A percentile compares a stretch with the other conserved stretches of the same genome.
phyloP scores from a whole-genome alignment of 1,284 basidiomycete genomes.

The Bjerkandera adusta region DNA sequence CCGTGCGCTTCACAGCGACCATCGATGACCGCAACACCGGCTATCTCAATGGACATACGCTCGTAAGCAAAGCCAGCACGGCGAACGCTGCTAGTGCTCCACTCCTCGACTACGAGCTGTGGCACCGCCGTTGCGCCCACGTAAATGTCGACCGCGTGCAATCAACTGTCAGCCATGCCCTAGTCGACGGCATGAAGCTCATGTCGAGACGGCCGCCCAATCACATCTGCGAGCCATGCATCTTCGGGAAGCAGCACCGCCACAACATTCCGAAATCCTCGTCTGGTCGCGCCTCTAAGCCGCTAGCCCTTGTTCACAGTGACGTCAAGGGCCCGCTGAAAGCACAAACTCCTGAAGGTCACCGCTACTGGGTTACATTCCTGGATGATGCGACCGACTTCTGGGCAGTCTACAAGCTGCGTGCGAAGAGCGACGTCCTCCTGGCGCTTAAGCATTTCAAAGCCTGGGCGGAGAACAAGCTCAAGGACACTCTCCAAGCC shows the following conservation, averaged over 20 bases:
- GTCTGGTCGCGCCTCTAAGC: conserved; percentile 5
- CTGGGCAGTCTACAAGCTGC: conserved; percentile 25
- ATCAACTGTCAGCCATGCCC: neutral
- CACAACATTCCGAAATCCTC: conserved; percentile 10
- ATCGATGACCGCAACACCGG: too few relatives aligned
- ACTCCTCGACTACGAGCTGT: too few relatives aligned
- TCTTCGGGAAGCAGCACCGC: conserved; percentile 18
- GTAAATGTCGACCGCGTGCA: neutral
- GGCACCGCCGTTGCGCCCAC: too few relatives aligned
- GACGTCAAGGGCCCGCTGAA: conserved; percentile 33
- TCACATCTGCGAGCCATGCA: conserved; percentile 20
- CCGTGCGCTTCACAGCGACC: too few relatives aligned
- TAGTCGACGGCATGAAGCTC: neutral
- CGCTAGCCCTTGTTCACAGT: conserved; percentile 32
- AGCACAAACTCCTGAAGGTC: conserved; percentile 14
- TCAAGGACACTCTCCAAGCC: conserved; percentile 19
- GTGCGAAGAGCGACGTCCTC: too few relatives aligned
- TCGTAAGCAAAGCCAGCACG: too few relatives aligned
- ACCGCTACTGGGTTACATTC: conserved; percentile 25
- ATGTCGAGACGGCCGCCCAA: conserved; percentile 1
- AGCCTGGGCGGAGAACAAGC: conserved; percentile 26
- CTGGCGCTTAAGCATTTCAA: conserved; percentile 9
- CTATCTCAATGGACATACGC: too few relatives aligned
- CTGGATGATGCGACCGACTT: conserved; percentile 21
- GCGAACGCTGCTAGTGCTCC: too few relatives aligned